These are phyloP conservation scores for Neurospora hispaniola DNA, from an alignment of 495 filamentous ascomycete species.

Conservation along the genomic window DNA sequence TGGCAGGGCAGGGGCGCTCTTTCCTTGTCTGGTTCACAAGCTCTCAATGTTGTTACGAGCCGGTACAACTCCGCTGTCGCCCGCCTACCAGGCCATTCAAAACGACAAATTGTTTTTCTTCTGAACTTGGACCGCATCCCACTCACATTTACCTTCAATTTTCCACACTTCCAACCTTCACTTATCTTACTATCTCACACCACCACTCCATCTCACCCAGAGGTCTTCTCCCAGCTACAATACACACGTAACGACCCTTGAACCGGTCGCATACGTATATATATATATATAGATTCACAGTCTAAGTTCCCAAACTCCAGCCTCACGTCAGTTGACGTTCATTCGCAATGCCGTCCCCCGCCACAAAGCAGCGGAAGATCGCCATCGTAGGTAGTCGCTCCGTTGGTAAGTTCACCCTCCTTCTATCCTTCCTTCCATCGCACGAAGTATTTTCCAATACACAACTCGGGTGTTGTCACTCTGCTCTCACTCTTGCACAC, in stretches of 20 bases:
- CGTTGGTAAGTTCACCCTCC: slow-evolving; percentile 57
- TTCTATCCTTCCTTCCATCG: slow-evolving; percentile 2
- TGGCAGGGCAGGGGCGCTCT: background rate
- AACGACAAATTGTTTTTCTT: background rate
- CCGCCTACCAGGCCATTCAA: background rate
- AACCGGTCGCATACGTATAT: background rate
- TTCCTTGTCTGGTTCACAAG: background rate
- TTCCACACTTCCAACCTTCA: background rate
- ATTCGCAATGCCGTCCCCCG: slow-evolving; percentile 52
- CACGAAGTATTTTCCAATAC: background rate
- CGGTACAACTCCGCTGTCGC: background rate
- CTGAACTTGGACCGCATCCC: background rate
- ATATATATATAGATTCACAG: background rate
- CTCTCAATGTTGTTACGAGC: background rate
- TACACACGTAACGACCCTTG: background rate
- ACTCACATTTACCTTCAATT: background rate
- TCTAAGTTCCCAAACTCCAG: background rate
- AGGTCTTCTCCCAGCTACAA: background rate
- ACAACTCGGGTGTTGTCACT: background rate
- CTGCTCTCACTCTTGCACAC: background rate
- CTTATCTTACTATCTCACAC: background rate
- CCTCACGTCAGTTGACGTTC: background rate
- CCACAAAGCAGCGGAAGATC: slow-evolving; percentile 93
- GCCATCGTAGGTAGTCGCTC: slow-evolving; percentile 96
- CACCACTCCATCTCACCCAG: background rate